A percentile compares a stretch with the other conserved stretches of the same genome.
Evolutionary conservation across 192 early-diverging fungal genomes (phyloP).

Genomic region (Umbelopsis sp.): DNA sequence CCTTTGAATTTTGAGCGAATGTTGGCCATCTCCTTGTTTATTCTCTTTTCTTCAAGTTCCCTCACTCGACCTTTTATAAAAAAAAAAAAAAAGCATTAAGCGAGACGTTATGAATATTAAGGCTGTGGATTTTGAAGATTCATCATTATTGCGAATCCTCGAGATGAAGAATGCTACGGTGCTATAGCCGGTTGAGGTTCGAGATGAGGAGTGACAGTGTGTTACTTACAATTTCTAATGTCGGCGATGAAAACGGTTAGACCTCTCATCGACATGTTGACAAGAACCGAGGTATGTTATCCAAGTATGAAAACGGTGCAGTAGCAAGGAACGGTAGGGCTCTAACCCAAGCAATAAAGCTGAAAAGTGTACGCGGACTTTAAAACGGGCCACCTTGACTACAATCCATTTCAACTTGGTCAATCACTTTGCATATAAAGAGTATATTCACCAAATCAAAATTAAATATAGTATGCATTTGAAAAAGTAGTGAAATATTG

Average conservation of each 20-base stretch:
- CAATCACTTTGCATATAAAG: no score
- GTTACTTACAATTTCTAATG: slow-evolving; percentile 92
- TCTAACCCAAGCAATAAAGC: no score
- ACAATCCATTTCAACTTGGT: no score
- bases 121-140: neutral
- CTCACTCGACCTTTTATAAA: slow-evolving; percentile 92
- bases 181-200: neutral
- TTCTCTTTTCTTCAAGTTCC: slow-evolving; percentile 97
- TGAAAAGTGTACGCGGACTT: no score
- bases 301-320: neutral
- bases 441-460: no score
- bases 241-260: slow-evolving; percentile 97
- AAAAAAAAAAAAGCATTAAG: slow-evolving; percentile 12
- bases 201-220: neutral
- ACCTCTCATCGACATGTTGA: slow-evolving; percentile 73
- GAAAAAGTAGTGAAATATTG: no score
- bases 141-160: neutral
- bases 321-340: neutral
- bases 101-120: neutral
- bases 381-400: no score
- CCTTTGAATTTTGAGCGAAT: slow-evolving; percentile 99
- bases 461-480: no score
- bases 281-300: neutral
- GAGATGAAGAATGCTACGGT: neutral
- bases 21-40: slow-evolving; percentile 99